phyloP scores from a whole-genome alignment of 192 early-diverging fungal species.

The Entrophospora sp. region DNA sequence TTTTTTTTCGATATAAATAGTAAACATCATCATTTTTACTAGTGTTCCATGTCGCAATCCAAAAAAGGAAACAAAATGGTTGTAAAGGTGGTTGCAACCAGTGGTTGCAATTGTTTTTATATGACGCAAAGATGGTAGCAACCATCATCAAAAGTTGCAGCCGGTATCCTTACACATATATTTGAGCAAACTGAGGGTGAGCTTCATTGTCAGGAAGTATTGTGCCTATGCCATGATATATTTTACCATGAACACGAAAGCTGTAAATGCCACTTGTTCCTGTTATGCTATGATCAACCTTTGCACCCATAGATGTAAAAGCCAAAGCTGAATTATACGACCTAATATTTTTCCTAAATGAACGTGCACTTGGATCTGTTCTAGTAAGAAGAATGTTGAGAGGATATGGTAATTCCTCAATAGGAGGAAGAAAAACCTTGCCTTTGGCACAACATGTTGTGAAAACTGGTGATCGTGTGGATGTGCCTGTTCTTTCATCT shows the following conservation, averaged over 20 bases:
- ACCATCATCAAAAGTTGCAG: too few relatives aligned
- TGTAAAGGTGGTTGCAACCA: too few relatives aligned
- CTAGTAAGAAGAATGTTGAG: neutral
- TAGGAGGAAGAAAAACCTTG: neutral
- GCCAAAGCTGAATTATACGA: slow-evolving; percentile 25
- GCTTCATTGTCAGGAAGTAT: neutral
- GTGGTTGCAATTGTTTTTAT: too few relatives aligned
- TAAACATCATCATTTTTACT: too few relatives aligned
- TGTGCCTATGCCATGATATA: slow-evolving; percentile 15
- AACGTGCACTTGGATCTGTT: neutral
- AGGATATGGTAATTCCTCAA: neutral
- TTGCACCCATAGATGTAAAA: slow-evolving; percentile 23
- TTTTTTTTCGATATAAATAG: too few relatives aligned
- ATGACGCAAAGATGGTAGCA: too few relatives aligned
- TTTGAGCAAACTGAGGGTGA: slow-evolving; percentile 2
- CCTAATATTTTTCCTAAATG: slow-evolving; percentile 16
- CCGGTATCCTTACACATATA: too few relatives aligned
- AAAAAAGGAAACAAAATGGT: too few relatives aligned
- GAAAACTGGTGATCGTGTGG: too few relatives aligned
- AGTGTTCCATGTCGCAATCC: too few relatives aligned
- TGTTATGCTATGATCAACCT: slow-evolving; percentile 1
- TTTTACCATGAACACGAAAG: slow-evolving; percentile 17
- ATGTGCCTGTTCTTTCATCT: too few relatives aligned
- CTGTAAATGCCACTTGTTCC: slow-evolving; percentile 12
- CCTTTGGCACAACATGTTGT: too few relatives aligned